Conservation (phyloP, 2,329 filamentous ascomycete genomes). For the Trichoderma brevicompactum region DNA sequence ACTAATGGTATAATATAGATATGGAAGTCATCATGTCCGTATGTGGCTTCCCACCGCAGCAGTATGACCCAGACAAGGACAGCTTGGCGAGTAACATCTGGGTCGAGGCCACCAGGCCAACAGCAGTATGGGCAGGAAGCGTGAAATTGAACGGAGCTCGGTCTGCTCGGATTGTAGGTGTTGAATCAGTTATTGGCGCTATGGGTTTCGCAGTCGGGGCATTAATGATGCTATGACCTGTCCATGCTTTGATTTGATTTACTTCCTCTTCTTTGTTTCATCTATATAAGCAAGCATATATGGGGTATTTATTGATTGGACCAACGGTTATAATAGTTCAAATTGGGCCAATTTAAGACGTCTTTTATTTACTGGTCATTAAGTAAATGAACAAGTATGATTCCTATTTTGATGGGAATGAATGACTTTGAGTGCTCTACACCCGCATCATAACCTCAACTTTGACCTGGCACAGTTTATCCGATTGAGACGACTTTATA, state of each 20-base stretch:
- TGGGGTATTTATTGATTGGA: not conserved
- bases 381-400: no score
- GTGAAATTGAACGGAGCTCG: slow-evolving; percentile 7
- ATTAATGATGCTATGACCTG: slow-evolving; percentile 19
- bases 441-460: no score
- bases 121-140: slow-evolving; percentile 31
- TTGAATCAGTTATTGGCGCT: not conserved
- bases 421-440: no score
- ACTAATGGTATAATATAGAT: slow-evolving; percentile 34
- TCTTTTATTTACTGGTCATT: no score
- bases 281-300: not conserved
- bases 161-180: not conserved
- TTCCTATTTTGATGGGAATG: no score
- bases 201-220: not conserved
- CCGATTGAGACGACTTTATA: no score
- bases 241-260: no score
- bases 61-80: slow-evolving; percentile 42
- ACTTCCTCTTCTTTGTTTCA: not conserved
- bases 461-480: no score
- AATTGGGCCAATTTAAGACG: no score
- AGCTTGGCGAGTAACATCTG: slow-evolving; percentile 40
- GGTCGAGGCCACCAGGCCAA: slow-evolving; percentile 42
- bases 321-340: not conserved
- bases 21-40: slow-evolving; percentile 43
- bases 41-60: slow-evolving; percentile 41